Percentiles rank a stretch among this genome's conserved stretches.
phyloP scores from a whole-genome alignment of 176 grass and related monocot genomes.

The Melocanna baccifera region DNA sequence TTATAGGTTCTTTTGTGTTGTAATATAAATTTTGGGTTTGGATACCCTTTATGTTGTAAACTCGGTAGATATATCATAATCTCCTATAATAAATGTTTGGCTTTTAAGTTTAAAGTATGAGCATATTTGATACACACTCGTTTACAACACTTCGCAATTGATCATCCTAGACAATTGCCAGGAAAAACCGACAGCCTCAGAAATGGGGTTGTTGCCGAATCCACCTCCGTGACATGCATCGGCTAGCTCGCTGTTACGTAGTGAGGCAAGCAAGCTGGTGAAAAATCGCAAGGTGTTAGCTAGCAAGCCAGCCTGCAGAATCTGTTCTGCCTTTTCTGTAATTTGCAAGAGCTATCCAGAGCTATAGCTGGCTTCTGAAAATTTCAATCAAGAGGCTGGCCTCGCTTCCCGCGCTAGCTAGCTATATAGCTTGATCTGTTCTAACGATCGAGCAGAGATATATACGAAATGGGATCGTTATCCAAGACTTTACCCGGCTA shows the following conservation, averaged over 20 bases:
- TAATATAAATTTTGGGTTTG: too few relatives aligned
- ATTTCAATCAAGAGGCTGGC: background rate
- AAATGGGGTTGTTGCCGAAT: too few relatives aligned
- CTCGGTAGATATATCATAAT: too few relatives aligned
- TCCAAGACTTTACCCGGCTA: background rate
- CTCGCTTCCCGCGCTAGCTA: background rate
- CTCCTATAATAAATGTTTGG: too few relatives aligned
- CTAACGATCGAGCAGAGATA: background rate
- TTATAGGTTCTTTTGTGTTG: too few relatives aligned
- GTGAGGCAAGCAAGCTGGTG: background rate
- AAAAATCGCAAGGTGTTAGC: background rate
- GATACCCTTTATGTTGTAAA: too few relatives aligned
- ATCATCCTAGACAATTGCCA: too few relatives aligned
- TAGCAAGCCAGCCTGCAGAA: background rate
- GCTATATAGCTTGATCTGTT: background rate
- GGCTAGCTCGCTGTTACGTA: background rate
- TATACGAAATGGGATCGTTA: background rate
- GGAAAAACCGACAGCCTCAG: too few relatives aligned
- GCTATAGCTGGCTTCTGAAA: background rate
- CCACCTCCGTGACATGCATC: background rate
- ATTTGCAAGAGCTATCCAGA: background rate
- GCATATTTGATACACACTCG: too few relatives aligned
- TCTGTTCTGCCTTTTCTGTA: conserved; percentile 5
- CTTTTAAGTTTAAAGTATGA: too few relatives aligned
- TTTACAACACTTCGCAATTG: too few relatives aligned